Evolutionary conservation across 257 asterid species (phyloP), one percentile per base, ranked within the genome.

Genomic region (Linaria vulgaris): DNA sequence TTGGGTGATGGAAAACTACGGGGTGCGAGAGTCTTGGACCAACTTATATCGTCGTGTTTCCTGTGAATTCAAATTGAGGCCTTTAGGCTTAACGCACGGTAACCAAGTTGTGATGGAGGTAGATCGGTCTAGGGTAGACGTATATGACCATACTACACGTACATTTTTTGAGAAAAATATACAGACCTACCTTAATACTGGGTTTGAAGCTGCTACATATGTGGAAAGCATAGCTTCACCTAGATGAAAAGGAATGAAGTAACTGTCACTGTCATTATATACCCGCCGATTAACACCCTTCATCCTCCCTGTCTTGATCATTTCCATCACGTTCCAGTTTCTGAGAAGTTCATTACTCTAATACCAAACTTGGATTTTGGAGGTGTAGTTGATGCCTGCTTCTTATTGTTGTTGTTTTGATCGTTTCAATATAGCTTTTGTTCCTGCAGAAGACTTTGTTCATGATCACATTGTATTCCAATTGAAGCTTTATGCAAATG

Each of bases 221-320:
- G 22, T 55, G 61, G 61, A 55, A 37, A 55, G 61, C 61, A 25
- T 55, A 55, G 61, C 23, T 55, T 55, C 61, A 30, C 61, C 61
- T n/a, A n/a, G n/a, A 19, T 27, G 22, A n/a, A 43, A 14, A 14
- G 19, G 24, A 24, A 27, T 55, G 23, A 25, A 34, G 5, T n/a
- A n/a, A n/a, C n/a, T n/a, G n/a, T n/a, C n/a, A n/a, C n/a, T n/a
- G n/a, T n/a, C n/a, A n/a, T n/a, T n/a, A n/a, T n/a, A n/a, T n/a
- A n/a, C n/a, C n/a, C n/a, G n/a, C n/a, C n/a, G n/a, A n/a, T n/a
- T n/a, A n/a, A n/a, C n/a, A n/a, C n/a, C n/a, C n/a, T n/a, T n/a
- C n/a, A n/a, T n/a, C n/a, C n/a, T n/a, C n/a, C n/a, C n/a, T n/a
- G n/a, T n/a, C n/a, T n/a, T n/a, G n/a, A n/a, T n/a, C n/a, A n/a